These are phyloP conservation scores for Aspergillus haitiensis DNA, from an alignment of 495 filamentous ascomycete species.

Conservation along the genomic window DNA sequence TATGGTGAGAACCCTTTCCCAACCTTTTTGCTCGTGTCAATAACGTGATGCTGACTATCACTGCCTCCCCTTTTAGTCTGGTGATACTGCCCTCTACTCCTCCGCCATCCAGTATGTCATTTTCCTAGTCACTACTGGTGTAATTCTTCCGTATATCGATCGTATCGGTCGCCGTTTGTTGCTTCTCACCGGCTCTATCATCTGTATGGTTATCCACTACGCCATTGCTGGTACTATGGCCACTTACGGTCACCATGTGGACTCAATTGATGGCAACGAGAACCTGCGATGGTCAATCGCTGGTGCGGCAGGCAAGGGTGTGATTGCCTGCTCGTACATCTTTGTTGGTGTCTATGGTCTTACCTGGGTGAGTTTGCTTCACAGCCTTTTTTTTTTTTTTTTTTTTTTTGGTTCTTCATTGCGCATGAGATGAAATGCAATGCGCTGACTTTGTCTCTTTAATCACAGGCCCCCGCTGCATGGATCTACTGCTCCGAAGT, in stretches of 20 bases:
- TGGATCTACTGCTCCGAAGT: slow-evolving; percentile 80
- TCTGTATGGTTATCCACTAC: slow-evolving; percentile 65
- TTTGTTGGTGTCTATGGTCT: slow-evolving; percentile 76
- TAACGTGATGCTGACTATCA: slow-evolving; percentile 7
- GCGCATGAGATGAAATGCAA: neutral
- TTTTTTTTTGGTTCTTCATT: neutral
- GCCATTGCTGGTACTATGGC: slow-evolving; percentile 58
- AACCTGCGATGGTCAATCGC: slow-evolving; percentile 66
- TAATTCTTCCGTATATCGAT: slow-evolving; percentile 73
- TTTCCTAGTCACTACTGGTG: slow-evolving; percentile 68
- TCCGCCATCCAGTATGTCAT: slow-evolving; percentile 74
- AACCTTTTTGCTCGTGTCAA: neutral
- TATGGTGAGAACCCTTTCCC: slow-evolving; percentile 32
- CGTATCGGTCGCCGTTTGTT: slow-evolving; percentile 69
- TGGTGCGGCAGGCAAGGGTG: slow-evolving; percentile 62
- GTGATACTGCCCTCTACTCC: slow-evolving; percentile 65
- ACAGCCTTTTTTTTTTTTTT: neutral
- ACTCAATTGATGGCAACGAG: slow-evolving; percentile 61
- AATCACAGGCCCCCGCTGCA: slow-evolving; percentile 60
- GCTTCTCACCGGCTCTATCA: slow-evolving; percentile 66
- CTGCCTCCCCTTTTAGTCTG: slow-evolving; percentile 34
- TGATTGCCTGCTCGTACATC: slow-evolving; percentile 77
- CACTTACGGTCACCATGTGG: slow-evolving; percentile 52
- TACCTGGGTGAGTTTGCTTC: slow-evolving; percentile 47
- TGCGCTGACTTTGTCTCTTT: neutral